Evolutionary conservation across 2,329 filamentous ascomycete species (phyloP).

Genomic region (Sphaerulina musiva): DNA sequence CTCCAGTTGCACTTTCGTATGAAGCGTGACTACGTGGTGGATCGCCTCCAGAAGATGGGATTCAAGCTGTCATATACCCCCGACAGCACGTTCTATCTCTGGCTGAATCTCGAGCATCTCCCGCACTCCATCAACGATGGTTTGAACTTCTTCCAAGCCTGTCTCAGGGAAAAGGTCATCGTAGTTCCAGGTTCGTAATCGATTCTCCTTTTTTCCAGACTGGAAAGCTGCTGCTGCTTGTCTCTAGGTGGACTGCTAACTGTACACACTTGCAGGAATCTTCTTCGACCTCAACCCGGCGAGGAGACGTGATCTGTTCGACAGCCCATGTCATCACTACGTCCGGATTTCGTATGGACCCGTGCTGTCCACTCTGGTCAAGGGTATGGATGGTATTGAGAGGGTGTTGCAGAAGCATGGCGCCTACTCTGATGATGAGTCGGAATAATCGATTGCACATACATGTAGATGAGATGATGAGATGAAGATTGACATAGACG

Average conservation of each 20-base stretch:
- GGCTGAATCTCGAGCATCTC: constrained; percentile 59
- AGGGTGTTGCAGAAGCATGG: constrained; percentile 64
- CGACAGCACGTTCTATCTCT: constrained; percentile 92
- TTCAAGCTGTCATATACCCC: constrained; percentile 75
- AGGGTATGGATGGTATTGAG: constrained; percentile 78
- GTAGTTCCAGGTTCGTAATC: constrained; percentile 67
- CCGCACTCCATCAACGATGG: constrained; percentile 83
- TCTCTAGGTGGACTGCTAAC: background rate
- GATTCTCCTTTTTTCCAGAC: background rate
- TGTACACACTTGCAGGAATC: constrained; percentile 45
- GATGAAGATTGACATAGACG: background rate
- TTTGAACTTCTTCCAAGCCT: constrained; percentile 93
- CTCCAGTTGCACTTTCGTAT: constrained; percentile 83
- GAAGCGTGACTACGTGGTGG: constrained; percentile 87
- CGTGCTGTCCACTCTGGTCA: constrained; percentile 68
- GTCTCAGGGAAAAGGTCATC: constrained; percentile 88
- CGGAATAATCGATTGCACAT: background rate
- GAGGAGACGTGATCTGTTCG: constrained; percentile 82
- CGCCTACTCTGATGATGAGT: constrained; percentile 1
- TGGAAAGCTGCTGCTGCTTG: background rate
- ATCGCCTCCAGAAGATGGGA: constrained; percentile 73
- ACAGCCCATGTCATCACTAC: constrained; percentile 87
- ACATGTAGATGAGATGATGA: background rate
- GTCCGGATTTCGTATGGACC: constrained; percentile 80
- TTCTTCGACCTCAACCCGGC: constrained; percentile 96